A percentile compares a stretch with the other conserved stretches of the same genome.
Conservation (phyloP, 805 yeast genomes). For the Kluyveromyces siamensis region DNA sequence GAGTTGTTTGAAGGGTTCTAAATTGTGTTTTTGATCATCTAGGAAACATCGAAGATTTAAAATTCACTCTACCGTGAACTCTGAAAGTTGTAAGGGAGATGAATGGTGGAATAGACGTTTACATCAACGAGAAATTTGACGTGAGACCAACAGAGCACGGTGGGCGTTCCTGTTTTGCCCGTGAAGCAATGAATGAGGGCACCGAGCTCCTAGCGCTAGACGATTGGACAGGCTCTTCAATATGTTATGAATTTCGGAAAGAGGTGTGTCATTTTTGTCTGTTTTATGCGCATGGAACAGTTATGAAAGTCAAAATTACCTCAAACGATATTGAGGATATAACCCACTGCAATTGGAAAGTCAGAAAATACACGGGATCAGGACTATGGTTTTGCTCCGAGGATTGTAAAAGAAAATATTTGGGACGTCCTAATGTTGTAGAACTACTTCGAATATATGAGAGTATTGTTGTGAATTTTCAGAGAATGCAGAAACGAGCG, state of each 20-base stretch:
- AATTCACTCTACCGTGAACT: neutral
- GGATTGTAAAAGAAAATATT: constrained; percentile 34
- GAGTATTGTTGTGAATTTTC: constrained; percentile 11
- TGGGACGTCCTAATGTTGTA: constrained; percentile 27
- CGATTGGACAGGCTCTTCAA: constrained; percentile 38
- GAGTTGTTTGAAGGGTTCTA: too few species aligned
- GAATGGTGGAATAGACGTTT: neutral
- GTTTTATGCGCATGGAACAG: constrained; percentile 38
- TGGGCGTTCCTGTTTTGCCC: constrained; percentile 48
- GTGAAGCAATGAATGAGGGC: constrained; percentile 30
- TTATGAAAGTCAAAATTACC: constrained; percentile 34
- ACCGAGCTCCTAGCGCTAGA: constrained; percentile 33
- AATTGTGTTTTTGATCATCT: too few species aligned
- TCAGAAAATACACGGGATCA: constrained; percentile 26
- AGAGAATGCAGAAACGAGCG: constrained; percentile 24
- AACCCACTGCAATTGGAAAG: constrained; percentile 4
- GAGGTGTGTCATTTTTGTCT: constrained; percentile 55
- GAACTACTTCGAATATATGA: constrained; percentile 32
- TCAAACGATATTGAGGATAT: constrained; percentile 5
- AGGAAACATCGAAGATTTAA: too few species aligned
- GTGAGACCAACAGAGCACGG: constrained; percentile 13
- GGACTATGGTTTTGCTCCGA: constrained; percentile 49
- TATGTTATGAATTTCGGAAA: constrained; percentile 46
- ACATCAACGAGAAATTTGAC: constrained; percentile 3
- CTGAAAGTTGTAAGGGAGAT: neutral